Evolutionary conservation across 1,284 basidiomycete genomes (phyloP).

Genomic region (Mycena sp.): DNA sequence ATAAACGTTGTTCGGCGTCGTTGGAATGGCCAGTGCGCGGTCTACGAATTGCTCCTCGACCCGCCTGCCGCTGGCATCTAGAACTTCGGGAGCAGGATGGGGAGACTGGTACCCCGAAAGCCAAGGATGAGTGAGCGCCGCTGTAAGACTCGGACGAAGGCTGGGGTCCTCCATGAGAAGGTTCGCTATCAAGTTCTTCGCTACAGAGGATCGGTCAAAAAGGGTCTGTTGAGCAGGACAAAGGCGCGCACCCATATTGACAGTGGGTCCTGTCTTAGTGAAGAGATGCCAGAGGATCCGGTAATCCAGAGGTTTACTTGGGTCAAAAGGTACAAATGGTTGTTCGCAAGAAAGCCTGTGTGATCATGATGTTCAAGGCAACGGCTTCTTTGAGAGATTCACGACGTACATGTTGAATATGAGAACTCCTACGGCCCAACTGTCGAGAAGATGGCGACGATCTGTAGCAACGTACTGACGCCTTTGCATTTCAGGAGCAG

Average conservation of each 20-base stretch:
- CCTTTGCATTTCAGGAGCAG: slow-evolving; percentile 65
- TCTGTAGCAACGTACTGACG: slow-evolving; percentile 21
- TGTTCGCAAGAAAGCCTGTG: not conserved
- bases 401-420: slow-evolving; percentile 70
- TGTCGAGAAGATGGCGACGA: slow-evolving; percentile 71
- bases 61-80: no score
- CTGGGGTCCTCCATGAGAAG: slow-evolving; percentile 2
- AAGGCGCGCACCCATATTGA: not conserved
- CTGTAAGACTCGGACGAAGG: not conserved
- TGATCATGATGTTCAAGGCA: slow-evolving; percentile 25
- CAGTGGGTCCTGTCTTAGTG: no score
- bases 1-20: no score
- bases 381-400: not conserved
- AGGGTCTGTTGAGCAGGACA: no score
- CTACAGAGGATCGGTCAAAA: slow-evolving; percentile 4
- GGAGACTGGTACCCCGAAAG: slow-evolving; percentile 1
- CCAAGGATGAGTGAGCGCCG: slow-evolving; percentile 14
- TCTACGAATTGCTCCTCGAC: no score
- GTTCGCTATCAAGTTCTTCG: not conserved
- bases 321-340: slow-evolving; percentile 2
- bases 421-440: slow-evolving; percentile 84
- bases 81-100: no score
- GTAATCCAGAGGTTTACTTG: not conserved
- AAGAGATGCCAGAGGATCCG: slow-evolving; percentile 7
- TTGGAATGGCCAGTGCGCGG: no score